Evolutionary conservation across 768 basidiomycete species (phyloP).

Genomic region (Floccularia luteovirens): DNA sequence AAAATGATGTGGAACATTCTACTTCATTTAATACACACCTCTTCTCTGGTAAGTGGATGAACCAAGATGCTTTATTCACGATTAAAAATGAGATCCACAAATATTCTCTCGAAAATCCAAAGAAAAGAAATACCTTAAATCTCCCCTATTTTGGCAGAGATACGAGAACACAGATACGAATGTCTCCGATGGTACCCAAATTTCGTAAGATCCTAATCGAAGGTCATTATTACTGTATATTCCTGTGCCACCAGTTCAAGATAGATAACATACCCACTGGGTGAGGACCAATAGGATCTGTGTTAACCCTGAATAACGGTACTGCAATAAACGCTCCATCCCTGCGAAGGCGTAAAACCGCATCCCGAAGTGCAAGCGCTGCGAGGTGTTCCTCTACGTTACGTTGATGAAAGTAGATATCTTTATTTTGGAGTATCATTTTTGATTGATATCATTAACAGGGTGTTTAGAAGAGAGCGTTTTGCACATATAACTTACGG

Average conservation of each 20-base stretch:
- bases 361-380: conserved; percentile 62
- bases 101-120: background rate
- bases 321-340: conserved; percentile 80
- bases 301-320: conserved; percentile 66
- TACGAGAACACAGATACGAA: conserved; percentile 76
- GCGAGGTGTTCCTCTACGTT: conserved; percentile 55
- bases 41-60: conserved; percentile 66
- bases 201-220: conserved; percentile 64
- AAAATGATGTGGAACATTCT: background rate
- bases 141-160: conserved; percentile 57
- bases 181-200: conserved; percentile 72
- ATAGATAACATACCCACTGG: conserved; percentile 49
- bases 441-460: background rate
- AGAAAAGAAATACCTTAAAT: conserved; percentile 44
- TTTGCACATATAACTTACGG: conserved; percentile 40
- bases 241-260: background rate
- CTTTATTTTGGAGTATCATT: conserved; percentile 27
- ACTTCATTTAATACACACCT: conserved; percentile 32
- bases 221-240: background rate
- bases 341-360: conserved; percentile 59
- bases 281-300: conserved; percentile 64
- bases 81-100: background rate
- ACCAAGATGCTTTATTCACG: conserved; percentile 49
- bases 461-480: background rate
- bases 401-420: conserved; percentile 74